Conservation (phyloP, 2,329 filamentous ascomycete species). For the Aspergillaceae sp. region DNA sequence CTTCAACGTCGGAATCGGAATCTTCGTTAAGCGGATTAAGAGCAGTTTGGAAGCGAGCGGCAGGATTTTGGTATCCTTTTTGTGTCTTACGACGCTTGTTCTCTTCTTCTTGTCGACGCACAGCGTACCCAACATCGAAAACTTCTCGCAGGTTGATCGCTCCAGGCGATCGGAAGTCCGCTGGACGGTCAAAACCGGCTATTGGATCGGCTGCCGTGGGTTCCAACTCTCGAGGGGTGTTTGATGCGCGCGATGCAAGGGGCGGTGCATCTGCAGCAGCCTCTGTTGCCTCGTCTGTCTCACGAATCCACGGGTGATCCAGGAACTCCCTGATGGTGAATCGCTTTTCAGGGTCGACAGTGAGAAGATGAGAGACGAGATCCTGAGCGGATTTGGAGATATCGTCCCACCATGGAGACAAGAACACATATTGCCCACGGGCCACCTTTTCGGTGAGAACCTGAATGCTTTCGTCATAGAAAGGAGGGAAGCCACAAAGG, state of each 20-base stretch:
- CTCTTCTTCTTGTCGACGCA: conserved; percentile 94
- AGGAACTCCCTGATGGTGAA: conserved; percentile 92
- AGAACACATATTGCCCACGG: conserved; percentile 90
- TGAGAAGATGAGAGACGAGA: conserved; percentile 83
- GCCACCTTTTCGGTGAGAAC: conserved; percentile 96
- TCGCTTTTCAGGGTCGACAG: conserved; percentile 88
- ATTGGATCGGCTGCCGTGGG: conserved; percentile 36
- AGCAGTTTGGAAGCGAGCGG: conserved; percentile 52
- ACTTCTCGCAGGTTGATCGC: conserved; percentile 93
- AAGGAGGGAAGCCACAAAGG: conserved; percentile 93
- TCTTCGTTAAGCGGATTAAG: conserved; percentile 58
- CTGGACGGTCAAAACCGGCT: conserved; percentile 53
- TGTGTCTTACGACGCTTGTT: conserved; percentile 83
- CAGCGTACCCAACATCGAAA: conserved; percentile 96
- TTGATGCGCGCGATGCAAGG: conserved; percentile 57
- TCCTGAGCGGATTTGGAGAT: conserved; percentile 94
- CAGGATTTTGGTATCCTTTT: conserved; percentile 53
- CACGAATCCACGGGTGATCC: conserved; percentile 84
- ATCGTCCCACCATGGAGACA: conserved; percentile 99
- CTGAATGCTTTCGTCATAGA: conserved; percentile 97
- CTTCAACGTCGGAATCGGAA: conserved; percentile 55
- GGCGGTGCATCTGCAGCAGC: conserved; percentile 62
- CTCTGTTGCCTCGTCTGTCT: conserved; percentile 58
- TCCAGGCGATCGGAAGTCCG: conserved; percentile 91
- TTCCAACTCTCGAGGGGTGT: conserved; percentile 53